Conservation (phyloP, 768 basidiomycete genomes). For the Amanita muscaria region DNA sequence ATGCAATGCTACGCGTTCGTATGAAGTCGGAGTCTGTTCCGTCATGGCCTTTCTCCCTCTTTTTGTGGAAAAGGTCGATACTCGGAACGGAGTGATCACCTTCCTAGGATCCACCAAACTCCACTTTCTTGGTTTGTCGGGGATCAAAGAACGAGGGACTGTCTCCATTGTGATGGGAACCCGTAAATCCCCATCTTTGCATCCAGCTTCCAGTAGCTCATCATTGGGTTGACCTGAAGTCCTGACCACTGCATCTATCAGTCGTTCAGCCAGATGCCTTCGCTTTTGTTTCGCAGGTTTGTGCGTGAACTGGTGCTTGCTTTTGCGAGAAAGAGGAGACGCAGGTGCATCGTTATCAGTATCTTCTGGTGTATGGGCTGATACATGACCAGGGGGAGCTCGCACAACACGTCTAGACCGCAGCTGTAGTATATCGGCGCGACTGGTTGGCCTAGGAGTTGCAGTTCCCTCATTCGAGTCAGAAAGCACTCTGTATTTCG, state of each 20-base stretch:
- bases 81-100: conserved; percentile 1
- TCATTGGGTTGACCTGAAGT: neutral
- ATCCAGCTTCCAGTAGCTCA: neutral
- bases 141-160: neutral
- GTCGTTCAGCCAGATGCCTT: neutral
- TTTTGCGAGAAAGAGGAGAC: neutral
- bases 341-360: too few relatives aligned
- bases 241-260: neutral
- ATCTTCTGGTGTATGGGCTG: too few relatives aligned
- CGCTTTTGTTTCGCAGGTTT: neutral
- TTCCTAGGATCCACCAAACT: conserved; percentile 6
- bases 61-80: neutral
- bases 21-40: neutral
- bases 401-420: neutral
- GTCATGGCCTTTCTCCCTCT: neutral
- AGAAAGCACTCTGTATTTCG: neutral
- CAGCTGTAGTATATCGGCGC: neutral
- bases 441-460: neutral
- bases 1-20: neutral
- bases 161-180: neutral
- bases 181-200: neutral
- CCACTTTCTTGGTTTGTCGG: neutral
- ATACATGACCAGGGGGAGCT: neutral
- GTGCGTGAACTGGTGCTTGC: neutral
- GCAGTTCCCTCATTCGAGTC: neutral